Conservation (phyloP, 2,329 filamentous ascomycete genomes). For the Paecilomyces sp. region DNA sequence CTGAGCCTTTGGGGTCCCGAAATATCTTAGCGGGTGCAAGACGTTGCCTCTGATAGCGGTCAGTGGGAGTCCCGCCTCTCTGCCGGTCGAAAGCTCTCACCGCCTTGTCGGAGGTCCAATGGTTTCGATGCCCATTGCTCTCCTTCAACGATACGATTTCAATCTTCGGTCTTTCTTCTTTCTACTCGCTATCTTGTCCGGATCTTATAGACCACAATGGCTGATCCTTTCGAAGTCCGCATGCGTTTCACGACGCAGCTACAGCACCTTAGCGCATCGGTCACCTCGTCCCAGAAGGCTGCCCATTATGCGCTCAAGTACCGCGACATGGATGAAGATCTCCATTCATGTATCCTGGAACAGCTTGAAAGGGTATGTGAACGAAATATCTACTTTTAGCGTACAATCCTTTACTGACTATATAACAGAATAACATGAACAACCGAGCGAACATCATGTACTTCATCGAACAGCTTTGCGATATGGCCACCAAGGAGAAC, state of each 20-base stretch:
- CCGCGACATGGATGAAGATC: conserved; percentile 89
- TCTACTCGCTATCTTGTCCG: not conserved
- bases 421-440: conserved; percentile 78
- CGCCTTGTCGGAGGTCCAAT: conserved; percentile 9
- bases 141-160: not conserved
- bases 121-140: not conserved
- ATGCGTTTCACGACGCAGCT: conserved; percentile 92
- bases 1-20: no score
- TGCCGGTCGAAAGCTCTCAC: conserved; percentile 15
- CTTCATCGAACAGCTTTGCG: conserved; percentile 92
- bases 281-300: conserved; percentile 82
- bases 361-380: conserved; percentile 72
- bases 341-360: conserved; percentile 95
- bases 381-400: not conserved
- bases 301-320: conserved; percentile 93
- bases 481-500: conserved; percentile 69
- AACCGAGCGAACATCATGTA: conserved; percentile 98
- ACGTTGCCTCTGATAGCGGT: not conserved
- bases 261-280: conserved; percentile 83
- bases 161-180: not conserved
- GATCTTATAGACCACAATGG: conserved; percentile 47
- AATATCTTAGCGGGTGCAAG: no score
- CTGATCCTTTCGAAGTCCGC: conserved; percentile 94
- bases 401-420: conserved; percentile 2
- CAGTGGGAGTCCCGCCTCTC: conserved; percentile 12